Percentiles rank a stretch among this genome's conserved stretches.
These are phyloP conservation scores for Fusarium drepaniforme DNA, from an alignment of 2,329 filamentous ascomycete genomes.

Conservation along the genomic window DNA sequence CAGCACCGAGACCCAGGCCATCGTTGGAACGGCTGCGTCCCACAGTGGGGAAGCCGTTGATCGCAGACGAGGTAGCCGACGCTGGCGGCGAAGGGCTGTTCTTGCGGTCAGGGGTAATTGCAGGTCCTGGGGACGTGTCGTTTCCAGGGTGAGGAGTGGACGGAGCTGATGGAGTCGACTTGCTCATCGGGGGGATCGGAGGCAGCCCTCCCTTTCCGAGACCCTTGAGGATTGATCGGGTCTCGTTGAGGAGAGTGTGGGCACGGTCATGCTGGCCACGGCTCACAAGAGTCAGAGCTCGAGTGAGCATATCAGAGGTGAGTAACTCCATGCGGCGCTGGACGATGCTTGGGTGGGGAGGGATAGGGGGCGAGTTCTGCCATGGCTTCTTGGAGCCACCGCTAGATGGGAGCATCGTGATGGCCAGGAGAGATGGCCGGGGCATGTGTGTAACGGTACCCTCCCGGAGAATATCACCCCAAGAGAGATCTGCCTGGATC, in stretches of 20 bases:
- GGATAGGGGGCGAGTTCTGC: constrained; percentile 82
- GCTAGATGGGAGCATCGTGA: constrained; percentile 88
- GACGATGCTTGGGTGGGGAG: constrained; percentile 93
- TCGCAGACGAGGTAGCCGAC: constrained; percentile 58
- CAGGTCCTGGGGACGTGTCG: constrained; percentile 58
- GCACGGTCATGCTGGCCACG: constrained; percentile 94
- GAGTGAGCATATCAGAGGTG: constrained; percentile 96
- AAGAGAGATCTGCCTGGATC: constrained; percentile 93
- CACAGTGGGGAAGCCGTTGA: constrained; percentile 58
- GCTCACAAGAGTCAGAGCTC: constrained; percentile 90
- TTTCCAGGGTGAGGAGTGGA: constrained; percentile 62
- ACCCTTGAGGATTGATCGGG: constrained; percentile 93
- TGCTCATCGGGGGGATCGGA: constrained; percentile 77
- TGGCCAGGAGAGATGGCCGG: constrained; percentile 89
- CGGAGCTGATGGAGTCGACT: constrained; percentile 52
- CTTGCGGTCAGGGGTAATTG: constrained; percentile 66
- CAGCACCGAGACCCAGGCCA: constrained; percentile 71
- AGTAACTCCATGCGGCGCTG: constrained; percentile 97
- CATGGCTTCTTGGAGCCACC: constrained; percentile 74
- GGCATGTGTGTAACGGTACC: constrained; percentile 88
- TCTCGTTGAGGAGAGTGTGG: constrained; percentile 92
- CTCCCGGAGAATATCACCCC: constrained; percentile 93
- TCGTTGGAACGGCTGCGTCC: constrained; percentile 67
- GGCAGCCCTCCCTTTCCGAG: constrained; percentile 95
- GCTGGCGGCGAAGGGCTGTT: constrained; percentile 67